Evolutionary conservation across 148 eudicot genomes (phyloP).

Genomic region (Rheum nobile): DNA sequence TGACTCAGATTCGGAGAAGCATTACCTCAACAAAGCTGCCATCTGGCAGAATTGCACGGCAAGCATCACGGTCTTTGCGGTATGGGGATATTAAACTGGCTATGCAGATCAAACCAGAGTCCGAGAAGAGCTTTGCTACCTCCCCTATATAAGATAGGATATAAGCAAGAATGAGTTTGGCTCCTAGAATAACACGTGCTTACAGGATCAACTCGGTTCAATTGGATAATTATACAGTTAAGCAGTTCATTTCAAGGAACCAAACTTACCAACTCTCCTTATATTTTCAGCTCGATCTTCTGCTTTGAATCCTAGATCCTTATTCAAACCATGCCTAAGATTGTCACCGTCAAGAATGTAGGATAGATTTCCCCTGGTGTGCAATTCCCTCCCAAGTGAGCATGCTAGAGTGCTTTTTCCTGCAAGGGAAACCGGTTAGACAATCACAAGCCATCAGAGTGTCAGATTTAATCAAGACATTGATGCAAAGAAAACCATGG

Average conservation of each 20-base stretch:
- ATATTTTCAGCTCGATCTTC: constrained; percentile 88
- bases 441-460: neutral
- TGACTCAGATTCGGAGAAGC: neutral
- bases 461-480: neutral
- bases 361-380: constrained; percentile 71
- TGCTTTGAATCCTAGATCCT: constrained; percentile 68
- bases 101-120: constrained; percentile 71
- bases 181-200: neutral
- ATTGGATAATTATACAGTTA: neutral
- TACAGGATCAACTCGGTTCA: neutral
- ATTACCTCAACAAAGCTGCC: constrained; percentile 65
- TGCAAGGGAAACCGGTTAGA: constrained; percentile 15
- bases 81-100: constrained; percentile 95
- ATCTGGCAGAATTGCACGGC: constrained; percentile 69
- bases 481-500: neutral
- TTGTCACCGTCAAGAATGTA: constrained; percentile 93
- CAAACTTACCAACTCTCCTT: constrained; percentile 81
- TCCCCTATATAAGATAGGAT: constrained; percentile 39
- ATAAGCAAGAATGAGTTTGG: neutral
- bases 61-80: constrained; percentile 79
- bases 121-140: constrained; percentile 78
- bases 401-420: constrained; percentile 96
- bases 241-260: neutral
- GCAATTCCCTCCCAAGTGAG: constrained; percentile 63
- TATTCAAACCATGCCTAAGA: constrained; percentile 83